Evolutionary conservation across 306 rosid species (phyloP).

Genomic region (Corylus avellana): DNA sequence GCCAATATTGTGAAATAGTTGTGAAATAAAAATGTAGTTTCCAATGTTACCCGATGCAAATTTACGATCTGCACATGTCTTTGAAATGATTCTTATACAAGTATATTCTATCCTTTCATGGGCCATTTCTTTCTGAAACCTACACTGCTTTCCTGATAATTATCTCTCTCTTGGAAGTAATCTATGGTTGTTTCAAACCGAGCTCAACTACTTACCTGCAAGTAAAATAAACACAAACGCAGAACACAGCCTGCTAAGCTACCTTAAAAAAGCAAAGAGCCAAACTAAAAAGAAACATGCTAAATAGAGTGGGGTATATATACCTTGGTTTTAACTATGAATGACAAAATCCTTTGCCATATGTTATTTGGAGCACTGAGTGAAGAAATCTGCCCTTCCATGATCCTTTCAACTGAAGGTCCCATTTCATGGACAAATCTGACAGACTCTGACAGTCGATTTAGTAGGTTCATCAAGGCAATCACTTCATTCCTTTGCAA

Average conservation of each 20-base stretch:
- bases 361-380: conserved; percentile 35
- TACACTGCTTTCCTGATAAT: background rate
- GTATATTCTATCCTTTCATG: background rate
- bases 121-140: background rate
- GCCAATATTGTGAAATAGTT: too few relatives aligned
- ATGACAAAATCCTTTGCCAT: conserved; percentile 49
- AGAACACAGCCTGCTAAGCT: background rate
- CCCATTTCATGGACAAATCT: conserved; percentile 70
- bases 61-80: background rate
- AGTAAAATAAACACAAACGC: background rate
- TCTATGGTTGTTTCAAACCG: background rate
- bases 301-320: background rate
- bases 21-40: too few relatives aligned
- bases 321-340: conserved; percentile 42
- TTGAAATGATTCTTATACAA: conserved; percentile 1
- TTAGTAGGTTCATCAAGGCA: conserved; percentile 83
- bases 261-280: background rate
- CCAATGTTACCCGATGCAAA: background rate
- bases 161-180: background rate
- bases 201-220: conserved; percentile 23
- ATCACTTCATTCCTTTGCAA: conserved; percentile 94
- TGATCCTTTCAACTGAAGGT: conserved; percentile 51
- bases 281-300: background rate
- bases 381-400: conserved; percentile 45
- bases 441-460: conserved; percentile 85